Percentiles rank a stretch among this genome's conserved stretches.
Conservation (phyloP, 2,329 filamentous ascomycete species). For the Apiospora rasikravindrae region DNA sequence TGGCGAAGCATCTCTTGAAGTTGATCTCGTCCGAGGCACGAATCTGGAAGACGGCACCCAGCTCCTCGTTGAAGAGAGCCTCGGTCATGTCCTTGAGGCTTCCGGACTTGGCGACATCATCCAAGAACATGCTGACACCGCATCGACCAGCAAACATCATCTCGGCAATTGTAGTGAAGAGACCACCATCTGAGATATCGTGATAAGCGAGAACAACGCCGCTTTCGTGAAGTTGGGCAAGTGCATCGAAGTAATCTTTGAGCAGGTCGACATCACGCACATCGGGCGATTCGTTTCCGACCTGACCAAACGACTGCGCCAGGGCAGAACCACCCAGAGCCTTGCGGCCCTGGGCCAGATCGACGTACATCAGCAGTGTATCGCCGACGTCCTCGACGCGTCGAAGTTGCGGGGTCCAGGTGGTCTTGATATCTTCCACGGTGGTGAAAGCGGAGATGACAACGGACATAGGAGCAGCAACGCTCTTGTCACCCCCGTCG, state of each 20-base stretch:
- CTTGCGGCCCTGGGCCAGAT: slow-evolving; percentile 81
- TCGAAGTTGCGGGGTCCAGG: slow-evolving; percentile 91
- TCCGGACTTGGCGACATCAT: slow-evolving; percentile 69
- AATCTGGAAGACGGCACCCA: slow-evolving; percentile 95
- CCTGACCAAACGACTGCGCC: slow-evolving; percentile 84
- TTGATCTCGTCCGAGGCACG: slow-evolving; percentile 81
- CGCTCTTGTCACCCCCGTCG: slow-evolving; percentile 73
- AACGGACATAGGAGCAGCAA: slow-evolving; percentile 89
- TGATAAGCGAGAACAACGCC: slow-evolving; percentile 85
- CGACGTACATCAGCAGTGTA: slow-evolving; percentile 86
- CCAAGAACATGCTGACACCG: slow-evolving; percentile 83
- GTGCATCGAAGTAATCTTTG: slow-evolving; percentile 89
- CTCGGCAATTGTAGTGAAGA: slow-evolving; percentile 88
- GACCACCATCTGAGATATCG: slow-evolving; percentile 89
- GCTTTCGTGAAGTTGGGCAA: slow-evolving; percentile 67
- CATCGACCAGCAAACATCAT: slow-evolving; percentile 98
- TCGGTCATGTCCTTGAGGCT: slow-evolving; percentile 70
- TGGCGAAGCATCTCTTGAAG: slow-evolving; percentile 90
- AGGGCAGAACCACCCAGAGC: slow-evolving; percentile 89
- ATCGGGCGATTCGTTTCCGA: slow-evolving; percentile 86
- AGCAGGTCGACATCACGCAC: slow-evolving; percentile 81
- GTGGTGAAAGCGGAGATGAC: slow-evolving; percentile 90
- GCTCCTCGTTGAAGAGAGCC: slow-evolving; percentile 92
- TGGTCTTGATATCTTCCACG: slow-evolving; percentile 80
- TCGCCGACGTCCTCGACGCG: slow-evolving; percentile 87